These are phyloP conservation scores for Vicia villosa DNA, from an alignment of 306 rosid genomes.

Conservation along the genomic window DNA sequence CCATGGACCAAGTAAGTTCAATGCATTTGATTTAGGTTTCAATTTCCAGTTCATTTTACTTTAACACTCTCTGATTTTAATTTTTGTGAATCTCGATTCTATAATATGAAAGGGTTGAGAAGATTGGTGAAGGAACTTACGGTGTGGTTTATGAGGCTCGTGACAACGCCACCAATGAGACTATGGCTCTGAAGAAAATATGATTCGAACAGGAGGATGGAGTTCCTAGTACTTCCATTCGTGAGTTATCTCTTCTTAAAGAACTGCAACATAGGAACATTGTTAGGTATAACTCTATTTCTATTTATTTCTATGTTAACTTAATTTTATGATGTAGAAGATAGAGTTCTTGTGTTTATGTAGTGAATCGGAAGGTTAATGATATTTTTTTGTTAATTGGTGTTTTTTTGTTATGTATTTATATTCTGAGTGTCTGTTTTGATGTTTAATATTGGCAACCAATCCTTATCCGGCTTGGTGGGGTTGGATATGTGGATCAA, in stretches of 20 bases:
- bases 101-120: conserved; percentile 90
- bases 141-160: conserved; percentile 96
- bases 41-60: no score
- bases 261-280: conserved; percentile 93
- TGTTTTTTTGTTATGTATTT: conserved; percentile 14
- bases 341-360: conserved; percentile 9
- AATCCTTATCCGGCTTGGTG: background rate
- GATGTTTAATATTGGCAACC: background rate
- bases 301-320: background rate
- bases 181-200: conserved; percentile 85
- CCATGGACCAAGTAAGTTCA: conserved; percentile 50
- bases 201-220: conserved; percentile 93
- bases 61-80: conserved; percentile 23
- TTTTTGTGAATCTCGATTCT: conserved; percentile 23
- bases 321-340: background rate
- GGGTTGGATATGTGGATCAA: background rate
- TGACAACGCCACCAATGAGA: conserved; percentile 72
- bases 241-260: conserved; percentile 84
- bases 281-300: conserved; percentile 58
- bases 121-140: conserved; percentile 91
- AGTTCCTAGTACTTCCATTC: conserved; percentile 88
- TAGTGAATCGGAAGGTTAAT: background rate
- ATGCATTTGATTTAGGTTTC: conserved; percentile 1
- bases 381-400: background rate
- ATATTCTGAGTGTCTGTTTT: background rate